Conservation (phyloP, 2,329 filamentous ascomycete genomes). For the Ophiostoma ips region DNA sequence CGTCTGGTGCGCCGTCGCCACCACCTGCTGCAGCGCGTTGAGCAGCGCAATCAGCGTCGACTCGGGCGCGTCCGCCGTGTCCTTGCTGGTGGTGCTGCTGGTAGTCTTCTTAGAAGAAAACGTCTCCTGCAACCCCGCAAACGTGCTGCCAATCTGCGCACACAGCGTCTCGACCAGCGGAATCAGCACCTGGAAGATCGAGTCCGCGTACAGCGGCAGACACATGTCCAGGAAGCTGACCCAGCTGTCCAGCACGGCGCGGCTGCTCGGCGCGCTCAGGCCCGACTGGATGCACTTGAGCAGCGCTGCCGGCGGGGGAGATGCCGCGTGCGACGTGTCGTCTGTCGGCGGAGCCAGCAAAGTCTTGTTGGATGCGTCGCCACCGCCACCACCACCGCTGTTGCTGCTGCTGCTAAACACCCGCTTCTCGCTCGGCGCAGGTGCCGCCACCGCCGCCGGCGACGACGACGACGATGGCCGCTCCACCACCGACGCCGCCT, state of each 20-base stretch:
- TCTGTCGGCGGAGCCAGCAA: no score
- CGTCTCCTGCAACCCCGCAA: slow-evolving; percentile 52
- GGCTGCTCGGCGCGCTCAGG: slow-evolving; percentile 59
- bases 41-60: slow-evolving; percentile 69
- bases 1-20: slow-evolving; percentile 76
- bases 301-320: slow-evolving; percentile 51
- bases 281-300: slow-evolving; percentile 75
- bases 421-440: slow-evolving; percentile 29
- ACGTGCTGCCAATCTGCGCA: slow-evolving; percentile 58
- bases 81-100: slow-evolving; percentile 4
- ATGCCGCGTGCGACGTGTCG: not conserved
- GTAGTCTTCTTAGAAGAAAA: no score
- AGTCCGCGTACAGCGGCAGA: slow-evolving; percentile 67
- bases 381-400: no score
- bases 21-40: slow-evolving; percentile 82
- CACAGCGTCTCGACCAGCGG: slow-evolving; percentile 86
- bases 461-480: no score
- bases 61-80: slow-evolving; percentile 39
- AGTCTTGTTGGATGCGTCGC: slow-evolving; percentile 7
- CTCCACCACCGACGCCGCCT: slow-evolving; percentile 16
- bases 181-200: slow-evolving; percentile 80
- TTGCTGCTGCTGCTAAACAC: slow-evolving; percentile 19
- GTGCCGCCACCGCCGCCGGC: slow-evolving; percentile 10
- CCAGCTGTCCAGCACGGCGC: slow-evolving; percentile 80
- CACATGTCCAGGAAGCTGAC: slow-evolving; percentile 72